Percentiles rank a stretch among this genome's conserved stretches.
Evolutionary conservation across 2,329 filamentous ascomycete genomes (phyloP).

Genomic region (Phyllosticta citriasiana): DNA sequence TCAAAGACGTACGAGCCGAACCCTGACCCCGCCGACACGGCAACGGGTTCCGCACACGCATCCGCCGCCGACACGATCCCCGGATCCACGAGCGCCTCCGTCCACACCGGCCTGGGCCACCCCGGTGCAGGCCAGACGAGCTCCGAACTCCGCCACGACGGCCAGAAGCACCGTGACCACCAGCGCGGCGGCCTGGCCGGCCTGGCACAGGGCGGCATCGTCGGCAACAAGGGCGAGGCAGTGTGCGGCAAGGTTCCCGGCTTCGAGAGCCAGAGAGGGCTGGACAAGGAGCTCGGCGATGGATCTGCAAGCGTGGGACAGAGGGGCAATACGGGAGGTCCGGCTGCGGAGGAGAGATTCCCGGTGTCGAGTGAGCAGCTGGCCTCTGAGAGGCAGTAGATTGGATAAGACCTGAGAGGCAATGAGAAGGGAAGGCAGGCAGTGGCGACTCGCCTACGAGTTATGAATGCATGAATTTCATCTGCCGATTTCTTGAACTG

Average conservation of each 20-base stretch:
- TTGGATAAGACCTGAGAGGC: background rate
- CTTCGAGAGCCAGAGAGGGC: constrained; percentile 28
- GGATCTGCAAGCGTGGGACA: constrained; percentile 18
- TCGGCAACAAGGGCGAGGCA: constrained; percentile 13
- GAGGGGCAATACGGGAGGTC: constrained; percentile 22
- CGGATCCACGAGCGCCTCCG: constrained; percentile 44
- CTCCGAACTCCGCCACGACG: constrained; percentile 39
- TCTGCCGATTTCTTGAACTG: background rate
- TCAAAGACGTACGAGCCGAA: constrained; percentile 37
- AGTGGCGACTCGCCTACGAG: background rate
- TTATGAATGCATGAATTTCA: background rate
- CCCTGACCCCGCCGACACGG: constrained; percentile 33
- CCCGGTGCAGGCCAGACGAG: constrained; percentile 41
- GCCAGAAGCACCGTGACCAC: constrained; percentile 32
- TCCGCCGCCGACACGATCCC: constrained; percentile 37
- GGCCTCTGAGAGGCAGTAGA: constrained; percentile 15
- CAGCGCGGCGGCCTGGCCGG: constrained; percentile 34
- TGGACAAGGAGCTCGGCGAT: constrained; percentile 24
- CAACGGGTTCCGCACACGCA: constrained; percentile 21
- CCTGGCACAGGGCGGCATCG: constrained; percentile 24
- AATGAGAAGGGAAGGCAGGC: background rate
- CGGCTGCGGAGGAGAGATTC: constrained; percentile 25
- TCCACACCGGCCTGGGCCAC: constrained; percentile 45
- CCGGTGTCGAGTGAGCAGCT: constrained; percentile 22
- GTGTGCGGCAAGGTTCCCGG: constrained; percentile 24